phyloP scores from a whole-genome alignment of 345 rosid genomes.

The Conringia planisiliqua region DNA sequence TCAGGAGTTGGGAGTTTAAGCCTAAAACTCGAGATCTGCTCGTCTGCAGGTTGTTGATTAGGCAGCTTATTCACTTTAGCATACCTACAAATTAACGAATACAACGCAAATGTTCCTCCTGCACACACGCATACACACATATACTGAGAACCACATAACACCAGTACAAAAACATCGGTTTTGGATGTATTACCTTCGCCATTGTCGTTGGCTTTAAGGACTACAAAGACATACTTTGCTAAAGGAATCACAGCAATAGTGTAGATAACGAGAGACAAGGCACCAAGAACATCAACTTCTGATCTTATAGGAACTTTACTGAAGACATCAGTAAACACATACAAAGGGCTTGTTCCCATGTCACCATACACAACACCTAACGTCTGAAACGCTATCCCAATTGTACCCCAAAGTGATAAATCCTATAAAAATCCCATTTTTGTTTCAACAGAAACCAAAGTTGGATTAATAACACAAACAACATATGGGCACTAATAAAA shows the following conservation, averaged over 20 bases:
- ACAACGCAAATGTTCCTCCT: constrained; percentile 98
- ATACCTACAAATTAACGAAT: constrained; percentile 83
- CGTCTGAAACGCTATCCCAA: constrained; percentile 92
- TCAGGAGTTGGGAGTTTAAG: constrained; percentile 95
- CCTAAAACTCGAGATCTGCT: constrained; percentile 79
- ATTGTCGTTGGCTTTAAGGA: constrained; percentile 94
- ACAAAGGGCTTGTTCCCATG: constrained; percentile 95
- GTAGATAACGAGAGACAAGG: constrained; percentile 87
- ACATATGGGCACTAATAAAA: background rate
- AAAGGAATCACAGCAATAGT: constrained; percentile 89
- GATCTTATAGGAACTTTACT: constrained; percentile 76
- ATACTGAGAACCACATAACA: constrained; percentile 42
- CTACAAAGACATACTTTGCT: constrained; percentile 86
- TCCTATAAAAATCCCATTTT: constrained; percentile 42
- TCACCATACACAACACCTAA: constrained; percentile 98
- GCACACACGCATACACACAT: constrained; percentile 37
- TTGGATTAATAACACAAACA: background rate
- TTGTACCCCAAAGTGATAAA: constrained; percentile 51
- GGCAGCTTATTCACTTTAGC: constrained; percentile 88
- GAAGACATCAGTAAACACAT: constrained; percentile 90
- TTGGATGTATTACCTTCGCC: constrained; percentile 62
- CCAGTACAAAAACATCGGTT: constrained; percentile 10
- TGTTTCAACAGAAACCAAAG: constrained; percentile 10
- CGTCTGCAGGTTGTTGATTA: constrained; percentile 94
- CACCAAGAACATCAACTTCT: constrained; percentile 90